A percentile compares a stretch with the other conserved stretches of the same genome.
Evolutionary conservation across 352 stramenopile genomes (phyloP).

Genomic region (Globisporangium cederbergense): DNA sequence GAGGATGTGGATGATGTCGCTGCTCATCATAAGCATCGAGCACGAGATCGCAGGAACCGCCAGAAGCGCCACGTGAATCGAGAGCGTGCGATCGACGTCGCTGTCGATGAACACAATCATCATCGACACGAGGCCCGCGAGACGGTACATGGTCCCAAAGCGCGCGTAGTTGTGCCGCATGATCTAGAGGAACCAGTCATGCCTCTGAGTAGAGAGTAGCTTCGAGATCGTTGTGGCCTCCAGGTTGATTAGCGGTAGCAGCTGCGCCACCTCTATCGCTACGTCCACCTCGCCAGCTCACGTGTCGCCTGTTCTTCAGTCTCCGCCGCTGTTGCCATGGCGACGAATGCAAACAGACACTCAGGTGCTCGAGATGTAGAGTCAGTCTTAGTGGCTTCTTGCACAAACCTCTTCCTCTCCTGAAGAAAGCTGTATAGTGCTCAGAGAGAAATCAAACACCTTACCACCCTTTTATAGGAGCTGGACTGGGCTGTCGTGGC

Average conservation of each 20-base stretch:
- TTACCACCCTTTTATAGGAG: neutral
- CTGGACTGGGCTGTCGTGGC: neutral
- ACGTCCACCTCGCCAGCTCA: slow-evolving; percentile 6
- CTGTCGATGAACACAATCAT: slow-evolving; percentile 5
- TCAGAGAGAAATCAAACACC: neutral
- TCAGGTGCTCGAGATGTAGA: too few species aligned
- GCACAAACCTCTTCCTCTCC: too few species aligned
- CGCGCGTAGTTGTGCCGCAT: slow-evolving; percentile 8
- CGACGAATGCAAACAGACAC: too few species aligned
- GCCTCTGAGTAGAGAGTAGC: neutral
- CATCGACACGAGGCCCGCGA: slow-evolving; percentile 3
- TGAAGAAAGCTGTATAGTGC: too few species aligned
- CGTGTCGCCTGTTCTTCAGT: neutral
- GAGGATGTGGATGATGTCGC: slow-evolving; percentile 4
- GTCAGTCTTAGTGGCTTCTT: too few species aligned
- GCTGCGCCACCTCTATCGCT: slow-evolving; percentile 8
- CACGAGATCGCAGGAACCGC: slow-evolving; percentile 6
- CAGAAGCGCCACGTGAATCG: neutral
- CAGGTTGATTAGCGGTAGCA: slow-evolving; percentile 9
- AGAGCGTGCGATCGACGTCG: neutral
- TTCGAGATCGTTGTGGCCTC: neutral
- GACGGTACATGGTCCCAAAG: slow-evolving; percentile 10
- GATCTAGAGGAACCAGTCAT: slow-evolving; percentile 3
- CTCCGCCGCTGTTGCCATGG: neutral
- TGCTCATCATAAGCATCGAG: slow-evolving; percentile 8